Conservation (phyloP, 2,329 filamentous ascomycete genomes). For the Reticulascus tulasneorum region DNA sequence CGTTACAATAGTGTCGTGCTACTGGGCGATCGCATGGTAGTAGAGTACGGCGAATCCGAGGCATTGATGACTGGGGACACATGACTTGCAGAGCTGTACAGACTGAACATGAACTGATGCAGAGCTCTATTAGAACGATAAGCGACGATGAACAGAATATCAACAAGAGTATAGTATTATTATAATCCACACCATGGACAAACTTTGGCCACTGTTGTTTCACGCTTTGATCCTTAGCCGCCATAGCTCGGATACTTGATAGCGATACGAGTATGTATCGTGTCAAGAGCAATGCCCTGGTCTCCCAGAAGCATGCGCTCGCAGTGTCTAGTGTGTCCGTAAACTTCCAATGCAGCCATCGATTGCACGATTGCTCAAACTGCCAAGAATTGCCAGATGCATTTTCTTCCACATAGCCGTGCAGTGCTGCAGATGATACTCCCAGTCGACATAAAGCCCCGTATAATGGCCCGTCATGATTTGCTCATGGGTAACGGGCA, state of each 20-base stretch:
- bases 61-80: neutral
- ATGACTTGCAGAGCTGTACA: conserved; percentile 2
- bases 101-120: neutral
- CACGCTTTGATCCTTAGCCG: neutral
- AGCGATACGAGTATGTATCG: conserved; percentile 10
- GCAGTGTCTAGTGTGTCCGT: conserved; percentile 17
- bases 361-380: conserved; percentile 4
- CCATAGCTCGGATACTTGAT: conserved; percentile 13
- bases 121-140: no score
- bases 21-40: conserved; percentile 3
- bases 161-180: no score
- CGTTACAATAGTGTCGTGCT: conserved; percentile 16
- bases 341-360: conserved; percentile 16
- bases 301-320: conserved; percentile 11
- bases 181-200: no score
- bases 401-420: conserved; percentile 18
- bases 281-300: conserved; percentile 6
- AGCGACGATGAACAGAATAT: no score
- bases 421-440: conserved; percentile 18
- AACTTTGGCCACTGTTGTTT: no score
- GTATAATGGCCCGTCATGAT: conserved; percentile 8
- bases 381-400: conserved; percentile 12
- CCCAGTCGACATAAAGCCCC: conserved; percentile 13
- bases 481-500: conserved; percentile 8
- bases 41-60: neutral